Evolutionary conservation across 1,139 yeast species (phyloP).

Genomic region (Arxiozyma bovina): DNA sequence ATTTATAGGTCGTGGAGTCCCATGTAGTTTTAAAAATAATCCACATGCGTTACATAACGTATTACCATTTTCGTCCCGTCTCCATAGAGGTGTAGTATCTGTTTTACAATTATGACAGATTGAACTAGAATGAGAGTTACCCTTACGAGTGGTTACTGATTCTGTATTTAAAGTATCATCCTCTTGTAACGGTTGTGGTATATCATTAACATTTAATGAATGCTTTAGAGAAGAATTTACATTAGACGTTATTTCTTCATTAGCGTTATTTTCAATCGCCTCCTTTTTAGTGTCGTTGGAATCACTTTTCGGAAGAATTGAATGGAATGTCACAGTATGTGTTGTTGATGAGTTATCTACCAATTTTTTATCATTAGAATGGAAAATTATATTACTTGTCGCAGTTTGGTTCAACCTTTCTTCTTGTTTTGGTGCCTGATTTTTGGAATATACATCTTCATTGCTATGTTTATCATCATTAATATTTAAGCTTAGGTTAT

Average conservation of each 20-base stretch:
- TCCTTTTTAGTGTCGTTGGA: neutral
- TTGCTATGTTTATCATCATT: neutral
- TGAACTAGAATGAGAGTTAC: too few relatives aligned
- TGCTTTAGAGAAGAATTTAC: too few relatives aligned
- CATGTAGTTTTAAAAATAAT: conserved; percentile 75
- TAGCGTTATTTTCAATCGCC: neutral
- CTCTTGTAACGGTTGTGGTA: too few relatives aligned
- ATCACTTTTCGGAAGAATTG: neutral
- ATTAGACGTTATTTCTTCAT: too few relatives aligned
- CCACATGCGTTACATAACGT: conserved; percentile 94
- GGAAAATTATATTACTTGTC: neutral
- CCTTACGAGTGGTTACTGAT: too few relatives aligned
- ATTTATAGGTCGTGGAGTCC: conserved; percentile 80
- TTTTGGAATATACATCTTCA: neutral
- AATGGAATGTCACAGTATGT: neutral
- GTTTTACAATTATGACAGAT: conserved; percentile 78
- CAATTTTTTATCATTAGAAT: neutral
- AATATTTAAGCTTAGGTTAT: too few relatives aligned
- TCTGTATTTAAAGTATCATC: too few relatives aligned
- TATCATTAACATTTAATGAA: too few relatives aligned
- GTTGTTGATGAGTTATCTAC: neutral
- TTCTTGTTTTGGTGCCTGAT: neutral
- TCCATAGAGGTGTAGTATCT: conserved; percentile 86
- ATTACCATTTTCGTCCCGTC: conserved; percentile 85
- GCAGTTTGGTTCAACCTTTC: neutral